Evolutionary conservation across 139 green algal species (phyloP).

Genomic region (Chlorella sp.): DNA sequence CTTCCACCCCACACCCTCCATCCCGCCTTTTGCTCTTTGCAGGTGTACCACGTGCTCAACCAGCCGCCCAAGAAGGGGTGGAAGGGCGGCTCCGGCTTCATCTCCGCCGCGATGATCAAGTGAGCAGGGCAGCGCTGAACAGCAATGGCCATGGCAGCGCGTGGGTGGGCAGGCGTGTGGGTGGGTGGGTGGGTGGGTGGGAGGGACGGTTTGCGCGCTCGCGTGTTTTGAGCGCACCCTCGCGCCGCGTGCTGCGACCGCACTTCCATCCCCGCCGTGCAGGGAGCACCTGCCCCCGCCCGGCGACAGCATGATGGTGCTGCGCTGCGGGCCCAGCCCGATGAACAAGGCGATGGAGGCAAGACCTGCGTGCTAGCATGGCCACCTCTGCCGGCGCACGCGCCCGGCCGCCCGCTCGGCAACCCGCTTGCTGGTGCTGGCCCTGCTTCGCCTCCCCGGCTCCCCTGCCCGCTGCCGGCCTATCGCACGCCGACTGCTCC

Average conservation of each 20-base stretch:
- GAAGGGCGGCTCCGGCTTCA: slow-evolving; percentile 74
- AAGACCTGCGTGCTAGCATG: too few species aligned
- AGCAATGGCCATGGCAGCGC: not conserved
- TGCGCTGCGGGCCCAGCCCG: slow-evolving; percentile 83
- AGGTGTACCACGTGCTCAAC: slow-evolving; percentile 72
- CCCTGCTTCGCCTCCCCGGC: too few species aligned
- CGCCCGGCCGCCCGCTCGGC: too few species aligned
- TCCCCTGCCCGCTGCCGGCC: too few species aligned
- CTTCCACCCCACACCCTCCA: not conserved
- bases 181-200: not conserved
- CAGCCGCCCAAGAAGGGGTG: slow-evolving; percentile 60
- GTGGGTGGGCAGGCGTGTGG: not conserved
- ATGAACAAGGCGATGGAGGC: slow-evolving; percentile 94
- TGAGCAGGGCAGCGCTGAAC: not conserved
- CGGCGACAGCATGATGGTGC: slow-evolving; percentile 51
- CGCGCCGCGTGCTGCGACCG: not conserved
- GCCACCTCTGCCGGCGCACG: too few species aligned
- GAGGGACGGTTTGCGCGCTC: not conserved
- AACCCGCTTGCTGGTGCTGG: too few species aligned
- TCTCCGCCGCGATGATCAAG: slow-evolving; percentile 78
- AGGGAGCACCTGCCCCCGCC: slow-evolving; percentile 60
- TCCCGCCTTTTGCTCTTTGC: not conserved
- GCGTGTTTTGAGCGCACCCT: not conserved
- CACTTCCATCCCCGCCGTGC: not conserved
- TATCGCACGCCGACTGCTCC: too few species aligned